Evolutionary conservation across 73 alveolate species (phyloP), one percentile per base, ranked within the genome.

Genomic region (Paramecium caudatum): DNA sequence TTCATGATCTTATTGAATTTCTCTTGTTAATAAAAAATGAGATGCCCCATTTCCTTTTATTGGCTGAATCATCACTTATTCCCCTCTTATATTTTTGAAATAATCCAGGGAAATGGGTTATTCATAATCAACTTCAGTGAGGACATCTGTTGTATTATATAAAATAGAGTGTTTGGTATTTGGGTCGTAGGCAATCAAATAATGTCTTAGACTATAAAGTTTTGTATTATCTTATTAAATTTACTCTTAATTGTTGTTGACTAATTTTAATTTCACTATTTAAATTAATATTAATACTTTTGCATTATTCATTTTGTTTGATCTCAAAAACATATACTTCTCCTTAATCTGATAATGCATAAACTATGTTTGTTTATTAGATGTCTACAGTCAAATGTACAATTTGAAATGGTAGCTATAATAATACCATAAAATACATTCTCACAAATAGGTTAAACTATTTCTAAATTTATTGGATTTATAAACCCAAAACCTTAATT

Each of bases 21-120:
- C 61, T 32, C 50, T 68, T 32, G 50, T 37, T 1, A 68, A 16
- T 34, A 68, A 9, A 32, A 32, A 68, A 33, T 68, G 84, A 1
- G 84, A 34, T 3, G 84, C 84, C 13, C 84, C 84, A 37, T 32
- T 68, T 32, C 84, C 84, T n/a, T 68, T 68, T 9, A 68, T 68
- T 12, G 84, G 34, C 12, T 32, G 15, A 4, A 68, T 25, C 4
- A 68, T 30, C 6, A 68, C 47, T 34, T 68, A 34, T 34, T 32
- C 8, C 17, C 50, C 47, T 30, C 34, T 37, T 7, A 34, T 34
- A 25, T 32, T 17, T n/a, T 68, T 68, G 34, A 68, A 68, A 43
- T 25, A 68, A 3, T 68, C 47, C 17, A 68, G 25, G 5, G 36
- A 27, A 55, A 55, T 25, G 0, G 84, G 84, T 33, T 68, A 7